Percentiles rank a stretch among this genome's conserved stretches.
phyloP scores from a whole-genome alignment of 2,329 filamentous ascomycete genomes.

The Simplicillium aogashimaense region DNA sequence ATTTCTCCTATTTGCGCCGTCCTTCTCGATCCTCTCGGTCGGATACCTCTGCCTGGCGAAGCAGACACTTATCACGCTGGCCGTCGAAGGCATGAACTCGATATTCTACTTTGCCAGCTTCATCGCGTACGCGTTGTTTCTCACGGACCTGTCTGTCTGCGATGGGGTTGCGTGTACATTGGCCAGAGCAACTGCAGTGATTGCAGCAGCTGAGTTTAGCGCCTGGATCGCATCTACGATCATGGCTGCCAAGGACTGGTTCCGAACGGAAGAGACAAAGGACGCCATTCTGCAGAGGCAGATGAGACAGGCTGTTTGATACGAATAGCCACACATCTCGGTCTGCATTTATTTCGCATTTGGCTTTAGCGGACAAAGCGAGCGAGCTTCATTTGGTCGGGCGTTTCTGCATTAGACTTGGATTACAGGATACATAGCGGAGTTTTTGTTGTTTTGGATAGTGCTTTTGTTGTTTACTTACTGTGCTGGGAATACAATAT shows the following conservation, averaged over 20 bases:
- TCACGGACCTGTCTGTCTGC: conserved; percentile 46
- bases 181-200: conserved; percentile 42
- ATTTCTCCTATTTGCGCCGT: conserved; percentile 45
- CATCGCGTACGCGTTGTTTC: conserved; percentile 46
- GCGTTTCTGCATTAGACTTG: too few species aligned
- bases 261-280: conserved; percentile 29
- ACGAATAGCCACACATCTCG: too few species aligned
- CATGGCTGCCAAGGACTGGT: conserved; percentile 34
- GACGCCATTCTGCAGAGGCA: conserved; percentile 13
- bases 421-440: too few species aligned
- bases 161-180: conserved; percentile 45
- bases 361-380: conserved; percentile 5
- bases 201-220: conserved; percentile 42
- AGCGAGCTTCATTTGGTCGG: conserved; percentile 4
- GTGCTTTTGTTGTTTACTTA: too few species aligned
- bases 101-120: conserved; percentile 52
- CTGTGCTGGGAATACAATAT: too few species aligned
- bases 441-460: too few species aligned
- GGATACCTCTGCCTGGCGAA: conserved; percentile 39
- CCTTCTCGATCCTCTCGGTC: conserved; percentile 45
- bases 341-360: too few species aligned
- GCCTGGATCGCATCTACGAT: conserved; percentile 41
- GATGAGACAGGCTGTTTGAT: conserved; percentile 32
- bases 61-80: conserved; percentile 37
- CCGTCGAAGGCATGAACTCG: conserved; percentile 39